Evolutionary conservation across 768 basidiomycete genomes (phyloP).

Genomic region (Collybiopsis luxurians): DNA sequence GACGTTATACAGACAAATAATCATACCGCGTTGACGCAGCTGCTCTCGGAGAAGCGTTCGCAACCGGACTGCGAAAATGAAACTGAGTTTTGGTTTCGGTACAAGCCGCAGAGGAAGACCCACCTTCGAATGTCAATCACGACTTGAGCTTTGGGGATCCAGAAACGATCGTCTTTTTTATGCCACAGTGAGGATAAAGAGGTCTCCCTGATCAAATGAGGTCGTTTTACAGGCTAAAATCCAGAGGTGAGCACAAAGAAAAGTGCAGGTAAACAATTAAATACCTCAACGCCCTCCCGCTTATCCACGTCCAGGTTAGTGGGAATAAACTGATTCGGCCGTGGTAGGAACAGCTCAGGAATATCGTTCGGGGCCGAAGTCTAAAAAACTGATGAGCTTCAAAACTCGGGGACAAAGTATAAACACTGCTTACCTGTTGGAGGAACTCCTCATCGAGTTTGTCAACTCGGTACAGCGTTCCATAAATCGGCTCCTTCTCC

Average conservation of each 20-base stretch:
- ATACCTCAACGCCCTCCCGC: conserved; percentile 60
- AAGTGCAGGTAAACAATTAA: conserved; percentile 10
- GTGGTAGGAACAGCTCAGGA: conserved; percentile 72
- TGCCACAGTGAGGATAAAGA: conserved; percentile 81
- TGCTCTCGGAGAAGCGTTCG: conserved; percentile 62
- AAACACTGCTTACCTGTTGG: conserved; percentile 35
- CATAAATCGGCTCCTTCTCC: conserved; percentile 89
- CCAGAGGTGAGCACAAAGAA: conserved; percentile 4
- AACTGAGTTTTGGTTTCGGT: not conserved
- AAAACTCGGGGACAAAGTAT: not conserved
- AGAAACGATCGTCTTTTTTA: conserved; percentile 97
- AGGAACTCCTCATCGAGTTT: conserved; percentile 64
- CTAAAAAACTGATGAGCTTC: conserved; percentile 31
- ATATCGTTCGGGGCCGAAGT: conserved; percentile 64
- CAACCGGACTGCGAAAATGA: conserved; percentile 43
- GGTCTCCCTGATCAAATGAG: conserved; percentile 73
- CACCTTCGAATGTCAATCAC: conserved; percentile 77
- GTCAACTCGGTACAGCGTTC: conserved; percentile 81
- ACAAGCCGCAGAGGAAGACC: conserved; percentile 11
- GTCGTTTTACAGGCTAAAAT: conserved; percentile 67
- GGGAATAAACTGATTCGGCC: conserved; percentile 90
- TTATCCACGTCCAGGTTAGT: conserved; percentile 82
- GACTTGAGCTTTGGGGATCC: conserved; percentile 86
- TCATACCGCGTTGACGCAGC: conserved; percentile 70
- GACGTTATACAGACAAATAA: not conserved